Conservation (phyloP, 768 basidiomycete genomes). For the Tephrocybe sp. region DNA sequence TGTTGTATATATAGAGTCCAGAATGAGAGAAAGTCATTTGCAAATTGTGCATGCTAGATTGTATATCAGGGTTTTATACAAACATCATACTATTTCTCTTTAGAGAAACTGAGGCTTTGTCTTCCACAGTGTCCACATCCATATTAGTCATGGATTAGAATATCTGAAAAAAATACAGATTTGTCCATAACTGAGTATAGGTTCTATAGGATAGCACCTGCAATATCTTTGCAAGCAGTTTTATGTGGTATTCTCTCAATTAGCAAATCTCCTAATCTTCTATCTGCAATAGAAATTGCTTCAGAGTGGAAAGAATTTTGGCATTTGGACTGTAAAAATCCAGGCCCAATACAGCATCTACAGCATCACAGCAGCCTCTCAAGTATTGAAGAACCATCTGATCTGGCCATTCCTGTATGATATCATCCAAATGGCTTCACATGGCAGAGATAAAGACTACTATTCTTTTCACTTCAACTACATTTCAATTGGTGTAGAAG, state of each 20-base stretch:
- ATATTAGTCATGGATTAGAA: conserved; percentile 28
- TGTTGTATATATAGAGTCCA: conserved; percentile 93
- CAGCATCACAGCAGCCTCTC: conserved; percentile 64
- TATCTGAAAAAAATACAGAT: conserved; percentile 22
- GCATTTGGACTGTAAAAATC: conserved; percentile 74
- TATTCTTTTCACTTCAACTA: conserved; percentile 67
- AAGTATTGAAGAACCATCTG: conserved; percentile 96
- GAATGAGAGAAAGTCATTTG: conserved; percentile 93
- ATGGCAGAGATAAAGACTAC: conserved; percentile 51
- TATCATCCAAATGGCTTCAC: conserved; percentile 45
- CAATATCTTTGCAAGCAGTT: conserved; percentile 49
- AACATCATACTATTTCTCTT: conserved; percentile 85
- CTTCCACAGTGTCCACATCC: conserved; percentile 32
- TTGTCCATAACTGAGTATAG: conserved; percentile 18
- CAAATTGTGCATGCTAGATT: conserved; percentile 90
- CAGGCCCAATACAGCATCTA: conserved; percentile 60
- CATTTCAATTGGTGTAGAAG: conserved; percentile 80
- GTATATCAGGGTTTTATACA: conserved; percentile 88
- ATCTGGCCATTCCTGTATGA: conserved; percentile 89
- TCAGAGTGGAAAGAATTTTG: conserved; percentile 77
- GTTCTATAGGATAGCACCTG: conserved; percentile 48
- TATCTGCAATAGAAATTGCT: conserved; percentile 81
- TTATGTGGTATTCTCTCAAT: conserved; percentile 84
- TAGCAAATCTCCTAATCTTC: conserved; percentile 99
- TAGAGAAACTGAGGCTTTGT: conserved; percentile 56